Base-by-base conservation (phyloP, 2,329 filamentous ascomycete genomes). In the Hymenotorrendiella dingleyae region DNA sequence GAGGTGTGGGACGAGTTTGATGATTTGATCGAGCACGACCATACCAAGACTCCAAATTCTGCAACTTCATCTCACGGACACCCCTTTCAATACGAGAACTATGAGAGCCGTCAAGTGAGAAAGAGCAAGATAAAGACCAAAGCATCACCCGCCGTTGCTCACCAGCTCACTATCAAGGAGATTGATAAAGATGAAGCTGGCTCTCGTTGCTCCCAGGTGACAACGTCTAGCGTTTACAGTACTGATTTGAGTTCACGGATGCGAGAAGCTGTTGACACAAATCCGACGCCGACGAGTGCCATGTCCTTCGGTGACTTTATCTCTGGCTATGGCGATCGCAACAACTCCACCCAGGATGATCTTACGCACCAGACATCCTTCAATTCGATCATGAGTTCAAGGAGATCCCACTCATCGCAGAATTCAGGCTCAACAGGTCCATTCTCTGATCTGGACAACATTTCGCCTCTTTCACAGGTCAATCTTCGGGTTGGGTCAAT, bases 1-100 rank as follows among this genome's bases (percentile, higher is more conserved):
- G 91, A 96, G 59, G 76, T 95, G 2, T 97, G 91, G 91, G 82
- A 90, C 46, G 91, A 97, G 64, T 96, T 94, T 59, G 82, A 97
- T 52, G 91, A 96, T 55, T 68, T 96, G 10, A 76, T 96, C 41
- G 85, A 86, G 40, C 82, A 86, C 9, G 73, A 72, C 9, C 73
- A 71, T 8, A 45, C 57, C 23, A 67, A 68, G 49, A 64, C 64
- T 1, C 71, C 72, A 2, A 64, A 66, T 1, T 79, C 77, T 1
- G 67, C 72, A 4, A 73, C 71, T 1, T 79, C 76, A 1, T 80
- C 79, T 1, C 68, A 70, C 20, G 74, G 74, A 0, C 60, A 70
- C 42, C 71, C 79, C 17, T 76, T 81, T 56, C 70, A 76, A 49
- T 68, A 78, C 10, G 73, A 80, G 51, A 66, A 61, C 2, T 73